These are phyloP conservation scores for Salvia rosmarinus DNA, from an alignment of 257 asterid species.

Conservation along the genomic window DNA sequence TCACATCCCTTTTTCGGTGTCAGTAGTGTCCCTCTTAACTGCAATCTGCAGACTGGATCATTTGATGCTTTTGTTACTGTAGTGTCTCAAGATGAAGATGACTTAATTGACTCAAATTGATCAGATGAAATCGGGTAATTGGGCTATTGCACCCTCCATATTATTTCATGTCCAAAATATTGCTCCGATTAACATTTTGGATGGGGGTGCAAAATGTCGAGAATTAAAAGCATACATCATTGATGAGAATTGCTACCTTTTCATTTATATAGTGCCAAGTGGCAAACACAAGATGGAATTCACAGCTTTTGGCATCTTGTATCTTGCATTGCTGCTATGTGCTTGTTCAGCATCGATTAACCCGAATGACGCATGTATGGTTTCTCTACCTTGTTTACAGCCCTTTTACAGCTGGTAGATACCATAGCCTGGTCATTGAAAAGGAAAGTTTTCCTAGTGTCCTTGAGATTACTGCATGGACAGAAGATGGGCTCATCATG, in stretches of 20 bases:
- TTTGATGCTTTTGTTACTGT: background rate
- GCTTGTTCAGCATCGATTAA: conserved; percentile 20
- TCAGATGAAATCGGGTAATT: background rate
- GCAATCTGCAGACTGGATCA: background rate
- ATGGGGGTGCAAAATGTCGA: background rate
- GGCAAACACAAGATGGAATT: background rate
- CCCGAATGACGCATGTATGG: background rate
- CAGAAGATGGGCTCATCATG: conserved; percentile 88
- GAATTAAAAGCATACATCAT: no score
- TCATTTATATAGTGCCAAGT: background rate
- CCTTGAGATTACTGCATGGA: conserved; percentile 93
- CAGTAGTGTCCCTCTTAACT: background rate
- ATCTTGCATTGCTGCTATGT: conserved; percentile 14
- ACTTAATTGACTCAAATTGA: background rate
- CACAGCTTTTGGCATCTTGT: conserved; percentile 16
- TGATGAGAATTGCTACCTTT: no score
- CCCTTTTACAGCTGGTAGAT: conserved; percentile 92
- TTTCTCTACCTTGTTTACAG: conserved; percentile 50
- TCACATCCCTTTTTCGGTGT: background rate
- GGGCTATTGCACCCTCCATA: background rate
- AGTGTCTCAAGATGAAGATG: conserved; percentile 7
- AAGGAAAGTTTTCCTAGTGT: conserved; percentile 73
- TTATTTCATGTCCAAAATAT: background rate
- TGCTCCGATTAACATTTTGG: background rate
- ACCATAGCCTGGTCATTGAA: conserved; percentile 94